Percentiles rank a stretch among this genome's conserved stretches.
phyloP scores from a whole-genome alignment of 2,329 filamentous ascomycete genomes.

The Fusarium gaditjirri region DNA sequence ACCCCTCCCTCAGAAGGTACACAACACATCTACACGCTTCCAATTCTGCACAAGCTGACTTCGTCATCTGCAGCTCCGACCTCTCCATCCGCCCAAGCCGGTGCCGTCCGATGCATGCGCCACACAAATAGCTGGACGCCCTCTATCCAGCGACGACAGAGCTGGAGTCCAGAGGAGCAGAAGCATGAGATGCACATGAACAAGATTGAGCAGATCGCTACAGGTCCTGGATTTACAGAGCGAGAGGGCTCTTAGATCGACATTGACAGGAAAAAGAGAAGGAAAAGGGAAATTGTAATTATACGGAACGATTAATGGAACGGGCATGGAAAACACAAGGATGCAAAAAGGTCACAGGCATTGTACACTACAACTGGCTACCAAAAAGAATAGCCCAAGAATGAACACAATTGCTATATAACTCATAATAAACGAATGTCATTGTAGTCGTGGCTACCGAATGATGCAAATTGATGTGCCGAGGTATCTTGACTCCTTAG shows the following conservation, averaged over 20 bases:
- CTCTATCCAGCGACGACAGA: slow-evolving; percentile 55
- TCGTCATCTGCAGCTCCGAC: slow-evolving; percentile 13
- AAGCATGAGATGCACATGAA: slow-evolving; percentile 64
- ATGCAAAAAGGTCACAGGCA: not conserved
- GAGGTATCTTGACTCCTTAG: slow-evolving; percentile 37
- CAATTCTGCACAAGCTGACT: slow-evolving; percentile 14
- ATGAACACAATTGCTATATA: not conserved
- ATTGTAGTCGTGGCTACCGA: slow-evolving; percentile 16
- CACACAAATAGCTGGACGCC: slow-evolving; percentile 59
- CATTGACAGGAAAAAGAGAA: fast-evolving
- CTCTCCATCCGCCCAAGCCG: slow-evolving; percentile 39
- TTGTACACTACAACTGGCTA: slow-evolving; percentile 11
- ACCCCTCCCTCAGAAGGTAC: slow-evolving; percentile 25
- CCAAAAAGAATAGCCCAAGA: not conserved
- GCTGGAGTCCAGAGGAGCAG: slow-evolving; percentile 64
- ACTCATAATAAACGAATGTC: slow-evolving; percentile 10
- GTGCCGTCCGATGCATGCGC: slow-evolving; percentile 48
- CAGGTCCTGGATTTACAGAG: slow-evolving; percentile 58
- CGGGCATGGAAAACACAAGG: not conserved
- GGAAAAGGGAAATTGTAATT: not conserved
- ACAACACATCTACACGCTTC: not conserved
- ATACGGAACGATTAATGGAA: not conserved
- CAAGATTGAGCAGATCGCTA: slow-evolving; percentile 50
- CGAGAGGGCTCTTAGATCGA: slow-evolving; percentile 11
- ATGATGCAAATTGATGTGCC: slow-evolving; percentile 9